Percentiles rank a stretch among this genome's conserved stretches.
Conservation (phyloP, 257 asterid species). For the Nicotiana obtusifolia region DNA sequence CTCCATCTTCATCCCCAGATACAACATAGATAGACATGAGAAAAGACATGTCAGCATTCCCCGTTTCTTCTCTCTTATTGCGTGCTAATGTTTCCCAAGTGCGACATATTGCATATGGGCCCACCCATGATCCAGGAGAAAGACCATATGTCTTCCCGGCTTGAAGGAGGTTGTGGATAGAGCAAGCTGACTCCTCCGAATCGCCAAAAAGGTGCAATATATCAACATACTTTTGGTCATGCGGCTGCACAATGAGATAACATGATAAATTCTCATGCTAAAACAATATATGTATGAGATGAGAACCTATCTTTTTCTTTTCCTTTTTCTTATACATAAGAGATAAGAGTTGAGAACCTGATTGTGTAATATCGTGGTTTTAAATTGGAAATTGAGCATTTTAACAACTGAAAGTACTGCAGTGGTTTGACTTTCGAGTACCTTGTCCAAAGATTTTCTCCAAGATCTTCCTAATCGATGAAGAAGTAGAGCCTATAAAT, state of each 20-base stretch:
- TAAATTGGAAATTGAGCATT: slow-evolving; percentile 12
- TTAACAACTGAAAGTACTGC: slow-evolving; percentile 10
- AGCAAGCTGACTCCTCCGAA: slow-evolving; percentile 68
- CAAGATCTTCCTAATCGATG: slow-evolving; percentile 87
- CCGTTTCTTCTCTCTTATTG: slow-evolving; percentile 35
- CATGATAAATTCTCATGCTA: not conserved
- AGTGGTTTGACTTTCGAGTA: slow-evolving; percentile 15
- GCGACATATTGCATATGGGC: slow-evolving; percentile 98
- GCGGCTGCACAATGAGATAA: slow-evolving; percentile 46
- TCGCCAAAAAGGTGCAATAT: slow-evolving; percentile 85
- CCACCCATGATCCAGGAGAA: slow-evolving; percentile 97
- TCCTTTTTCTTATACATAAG: not conserved
- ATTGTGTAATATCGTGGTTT: slow-evolving; percentile 4
- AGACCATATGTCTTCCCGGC: slow-evolving; percentile 86
- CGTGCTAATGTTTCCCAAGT: slow-evolving; percentile 85
- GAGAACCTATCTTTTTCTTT: not conserved
- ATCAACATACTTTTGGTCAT: slow-evolving; percentile 55
- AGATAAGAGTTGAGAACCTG: not conserved
- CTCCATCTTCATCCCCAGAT: slow-evolving; percentile 98
- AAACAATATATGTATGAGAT: not conserved
- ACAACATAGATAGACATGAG: slow-evolving; percentile 70
- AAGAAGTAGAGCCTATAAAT: slow-evolving; percentile 64
- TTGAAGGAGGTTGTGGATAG: slow-evolving; percentile 93
- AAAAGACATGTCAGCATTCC: slow-evolving; percentile 34
- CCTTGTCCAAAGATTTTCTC: slow-evolving; percentile 80